phyloP scores from a whole-genome alignment of 192 early-diverging fungal genomes.

The Rhizophagus clarus region DNA sequence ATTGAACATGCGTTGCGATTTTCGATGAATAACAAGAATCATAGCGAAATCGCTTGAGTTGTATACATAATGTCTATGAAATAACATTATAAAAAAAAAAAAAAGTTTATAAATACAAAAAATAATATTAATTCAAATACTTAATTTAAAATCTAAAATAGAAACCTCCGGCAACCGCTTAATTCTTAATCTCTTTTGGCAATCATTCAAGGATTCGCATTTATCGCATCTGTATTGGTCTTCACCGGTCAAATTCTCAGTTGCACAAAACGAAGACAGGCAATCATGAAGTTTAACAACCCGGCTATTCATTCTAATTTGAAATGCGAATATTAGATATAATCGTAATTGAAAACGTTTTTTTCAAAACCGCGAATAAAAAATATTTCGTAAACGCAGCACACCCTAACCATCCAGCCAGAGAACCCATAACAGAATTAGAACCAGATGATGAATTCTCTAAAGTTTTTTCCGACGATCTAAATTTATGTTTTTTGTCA shows the following conservation, averaged over 20 bases:
- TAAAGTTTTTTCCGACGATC: conserved; percentile 33
- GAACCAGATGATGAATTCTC: conserved; percentile 12
- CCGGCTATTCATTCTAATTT: conserved; percentile 32
- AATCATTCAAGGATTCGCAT: conserved; percentile 42
- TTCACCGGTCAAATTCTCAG: conserved; percentile 43
- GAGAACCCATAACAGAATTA: conserved; percentile 37
- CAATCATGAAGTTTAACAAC: conserved; percentile 45
- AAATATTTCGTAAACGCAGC: background rate
- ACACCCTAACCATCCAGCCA: conserved; percentile 39
- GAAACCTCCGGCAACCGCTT: conserved; percentile 38
- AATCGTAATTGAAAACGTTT: background rate
- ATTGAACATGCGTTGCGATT: conserved; percentile 48
- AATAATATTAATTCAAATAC: background rate
- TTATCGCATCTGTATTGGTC: conserved; percentile 42
- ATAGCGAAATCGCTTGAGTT: conserved; percentile 44
- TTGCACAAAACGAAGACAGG: conserved; percentile 44
- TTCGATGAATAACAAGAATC: conserved; percentile 44
- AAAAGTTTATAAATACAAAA: background rate
- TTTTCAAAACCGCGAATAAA: background rate
- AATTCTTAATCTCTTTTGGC: conserved; percentile 41
- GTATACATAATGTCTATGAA: conserved; percentile 41
- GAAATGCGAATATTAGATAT: background rate
- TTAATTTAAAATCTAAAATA: background rate
- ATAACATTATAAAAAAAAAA: background rate
- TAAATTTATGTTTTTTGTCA: conserved; percentile 45